Conservation (phyloP, 345 rosid genomes). For the Acer saccharum region DNA sequence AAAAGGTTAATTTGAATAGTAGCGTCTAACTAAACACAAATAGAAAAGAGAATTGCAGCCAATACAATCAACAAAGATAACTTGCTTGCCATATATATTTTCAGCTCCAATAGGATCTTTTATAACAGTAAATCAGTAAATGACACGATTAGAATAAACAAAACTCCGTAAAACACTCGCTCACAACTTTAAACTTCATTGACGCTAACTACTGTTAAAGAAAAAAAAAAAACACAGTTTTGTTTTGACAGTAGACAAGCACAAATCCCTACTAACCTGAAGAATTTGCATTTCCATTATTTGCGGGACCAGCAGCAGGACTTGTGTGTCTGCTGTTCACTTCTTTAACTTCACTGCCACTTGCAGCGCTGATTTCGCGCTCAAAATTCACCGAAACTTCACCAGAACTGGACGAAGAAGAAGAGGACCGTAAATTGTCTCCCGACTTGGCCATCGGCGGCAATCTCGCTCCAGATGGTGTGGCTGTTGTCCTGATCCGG, state of each 20-base stretch:
- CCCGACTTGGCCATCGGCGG: slow-evolving; percentile 51
- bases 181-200: neutral
- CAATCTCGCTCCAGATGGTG: slow-evolving; percentile 4
- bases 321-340: slow-evolving; percentile 29
- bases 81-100: neutral
- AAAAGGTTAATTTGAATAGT: neutral
- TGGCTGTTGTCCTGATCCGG: slow-evolving; percentile 40
- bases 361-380: slow-evolving; percentile 40
- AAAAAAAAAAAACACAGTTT: neutral
- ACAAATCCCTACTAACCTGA: slow-evolving; percentile 35
- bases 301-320: slow-evolving; percentile 26
- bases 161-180: neutral
- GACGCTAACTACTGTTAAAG: no score
- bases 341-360: slow-evolving; percentile 34
- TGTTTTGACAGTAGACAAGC: neutral
- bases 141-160: neutral
- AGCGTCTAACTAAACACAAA: no score
- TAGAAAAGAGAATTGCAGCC: neutral
- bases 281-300: slow-evolving; percentile 40
- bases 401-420: slow-evolving; percentile 44
- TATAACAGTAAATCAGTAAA: no score
- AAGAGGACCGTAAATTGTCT: slow-evolving; percentile 39
- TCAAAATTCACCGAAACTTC: slow-evolving; percentile 41
- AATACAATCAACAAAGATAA: neutral
- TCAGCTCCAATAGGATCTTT: neutral